phyloP scores from a whole-genome alignment of 306 rosid species.

The Begonia peltatifolia region DNA sequence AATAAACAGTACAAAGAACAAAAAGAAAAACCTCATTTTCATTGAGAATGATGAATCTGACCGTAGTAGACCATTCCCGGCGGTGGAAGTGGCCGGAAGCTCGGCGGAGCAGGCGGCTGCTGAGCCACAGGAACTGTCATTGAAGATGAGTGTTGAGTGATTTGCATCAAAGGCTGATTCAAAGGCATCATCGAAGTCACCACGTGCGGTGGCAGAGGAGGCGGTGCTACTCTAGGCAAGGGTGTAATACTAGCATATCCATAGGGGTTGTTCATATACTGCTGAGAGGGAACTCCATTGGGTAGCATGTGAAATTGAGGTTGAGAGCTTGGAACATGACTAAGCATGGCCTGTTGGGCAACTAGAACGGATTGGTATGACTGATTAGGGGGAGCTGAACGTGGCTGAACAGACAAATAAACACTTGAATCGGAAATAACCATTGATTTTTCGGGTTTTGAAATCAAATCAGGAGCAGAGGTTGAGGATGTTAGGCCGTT shows the following conservation, averaged over 20 bases:
- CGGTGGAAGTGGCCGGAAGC: conserved; percentile 72
- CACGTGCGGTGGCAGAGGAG: conserved; percentile 40
- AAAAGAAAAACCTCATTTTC: conserved; percentile 5
- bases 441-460: conserved; percentile 23
- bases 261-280: conserved; percentile 49
- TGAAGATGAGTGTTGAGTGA: conserved; percentile 10
- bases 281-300: conserved; percentile 23
- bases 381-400: conserved; percentile 31
- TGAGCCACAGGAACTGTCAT: conserved; percentile 7
- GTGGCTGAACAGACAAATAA: conserved; percentile 43
- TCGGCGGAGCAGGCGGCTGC: conserved; percentile 41
- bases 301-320: too few relatives aligned
- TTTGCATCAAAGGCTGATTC: conserved; percentile 22
- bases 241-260: conserved; percentile 49
- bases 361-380: conserved; percentile 48
- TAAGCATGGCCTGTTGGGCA: conserved; percentile 19
- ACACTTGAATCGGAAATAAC: conserved; percentile 38
- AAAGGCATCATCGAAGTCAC: conserved; percentile 40
- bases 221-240: conserved; percentile 37
- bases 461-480: conserved; percentile 12
- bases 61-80: conserved; percentile 68
- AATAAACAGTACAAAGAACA: too few relatives aligned
- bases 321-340: too few relatives aligned
- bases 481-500: conserved; percentile 31
- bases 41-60: conserved; percentile 41